These are phyloP conservation scores for Kwoniella bestiolae DNA, from an alignment of 768 basidiomycete species.

Conservation along the genomic window DNA sequence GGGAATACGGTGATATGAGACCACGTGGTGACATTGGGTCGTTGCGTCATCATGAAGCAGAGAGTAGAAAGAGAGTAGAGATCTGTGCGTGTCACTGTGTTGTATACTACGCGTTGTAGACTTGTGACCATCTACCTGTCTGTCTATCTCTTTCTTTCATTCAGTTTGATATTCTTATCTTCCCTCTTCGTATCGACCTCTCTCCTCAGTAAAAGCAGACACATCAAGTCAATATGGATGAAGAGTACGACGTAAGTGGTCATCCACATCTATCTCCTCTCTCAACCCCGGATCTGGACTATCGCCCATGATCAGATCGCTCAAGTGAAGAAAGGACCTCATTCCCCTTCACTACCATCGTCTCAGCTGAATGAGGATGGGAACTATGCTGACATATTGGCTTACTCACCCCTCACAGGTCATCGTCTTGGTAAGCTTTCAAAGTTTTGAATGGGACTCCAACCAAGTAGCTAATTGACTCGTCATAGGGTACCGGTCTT, in stretches of 20 bases:
- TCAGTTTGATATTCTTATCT: no score
- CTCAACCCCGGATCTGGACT: neutral
- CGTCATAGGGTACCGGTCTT: slow-evolving; percentile 82
- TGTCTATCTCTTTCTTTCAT: no score
- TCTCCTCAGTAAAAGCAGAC: no score
- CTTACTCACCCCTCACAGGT: slow-evolving; percentile 34
- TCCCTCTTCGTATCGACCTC: no score
- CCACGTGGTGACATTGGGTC: slow-evolving; percentile 8
- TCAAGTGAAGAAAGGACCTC: no score
- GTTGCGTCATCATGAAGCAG: slow-evolving; percentile 20
- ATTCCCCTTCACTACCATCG: no score
- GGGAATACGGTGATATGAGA: slow-evolving; percentile 10
- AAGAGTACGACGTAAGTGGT: slow-evolving; percentile 86
- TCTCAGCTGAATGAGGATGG: no score
- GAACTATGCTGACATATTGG: no score
- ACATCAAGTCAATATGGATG: slow-evolving; percentile 74
- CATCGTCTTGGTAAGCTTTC: slow-evolving; percentile 52
- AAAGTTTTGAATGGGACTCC: neutral
- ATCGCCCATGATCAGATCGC: no score
- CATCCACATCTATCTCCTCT: neutral
- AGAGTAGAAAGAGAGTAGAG: neutral
- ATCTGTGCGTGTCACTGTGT: slow-evolving; percentile 15
- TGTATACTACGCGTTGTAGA: slow-evolving; percentile 1
- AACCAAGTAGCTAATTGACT: neutral
- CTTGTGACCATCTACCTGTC: neutral